Evolutionary conservation across 345 rosid species (phyloP).

Genomic region (Limnanthes douglasii): DNA sequence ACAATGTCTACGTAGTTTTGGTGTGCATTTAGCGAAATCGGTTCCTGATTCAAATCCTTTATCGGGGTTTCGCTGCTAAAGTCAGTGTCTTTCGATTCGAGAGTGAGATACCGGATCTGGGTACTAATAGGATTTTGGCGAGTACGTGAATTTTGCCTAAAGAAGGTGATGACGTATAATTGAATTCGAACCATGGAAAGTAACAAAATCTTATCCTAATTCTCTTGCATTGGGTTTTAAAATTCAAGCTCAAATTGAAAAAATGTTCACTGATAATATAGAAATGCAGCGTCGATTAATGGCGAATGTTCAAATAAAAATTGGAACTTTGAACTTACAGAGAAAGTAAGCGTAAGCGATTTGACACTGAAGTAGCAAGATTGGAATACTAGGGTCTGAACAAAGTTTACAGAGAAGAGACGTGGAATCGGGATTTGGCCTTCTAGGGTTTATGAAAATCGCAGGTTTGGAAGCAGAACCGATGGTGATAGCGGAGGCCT

Average conservation of each 20-base stretch:
- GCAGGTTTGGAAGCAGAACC: too few species aligned
- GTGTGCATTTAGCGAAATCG: neutral
- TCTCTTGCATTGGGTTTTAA: too few species aligned
- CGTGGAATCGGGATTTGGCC: too few species aligned
- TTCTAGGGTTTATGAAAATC: too few species aligned
- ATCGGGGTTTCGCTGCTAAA: neutral
- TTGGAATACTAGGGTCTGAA: neutral
- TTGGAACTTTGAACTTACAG: neutral
- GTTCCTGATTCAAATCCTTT: constrained; percentile 5
- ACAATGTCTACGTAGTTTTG: constrained; percentile 20
- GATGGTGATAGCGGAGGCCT: constrained; percentile 17
- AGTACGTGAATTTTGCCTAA: constrained; percentile 15
- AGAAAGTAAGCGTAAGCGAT: constrained; percentile 18
- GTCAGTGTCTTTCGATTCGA: constrained; percentile 12
- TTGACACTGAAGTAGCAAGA: neutral
- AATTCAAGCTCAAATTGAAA: too few species aligned
- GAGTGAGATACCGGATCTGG: constrained; percentile 14
- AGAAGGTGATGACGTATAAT: constrained; percentile 9
- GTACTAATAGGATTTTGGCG: constrained; percentile 10
- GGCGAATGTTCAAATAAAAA: too few species aligned
- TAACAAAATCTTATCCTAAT: too few species aligned
- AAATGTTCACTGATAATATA: too few species aligned
- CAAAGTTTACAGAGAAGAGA: too few species aligned
- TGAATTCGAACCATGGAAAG: constrained; percentile 28
- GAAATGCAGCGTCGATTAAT: too few species aligned